Evolutionary conservation across 129 eudicot species (phyloP), one percentile per base, ranked within the genome.

Genomic region (Chrysanthemum lavandulifolium): DNA sequence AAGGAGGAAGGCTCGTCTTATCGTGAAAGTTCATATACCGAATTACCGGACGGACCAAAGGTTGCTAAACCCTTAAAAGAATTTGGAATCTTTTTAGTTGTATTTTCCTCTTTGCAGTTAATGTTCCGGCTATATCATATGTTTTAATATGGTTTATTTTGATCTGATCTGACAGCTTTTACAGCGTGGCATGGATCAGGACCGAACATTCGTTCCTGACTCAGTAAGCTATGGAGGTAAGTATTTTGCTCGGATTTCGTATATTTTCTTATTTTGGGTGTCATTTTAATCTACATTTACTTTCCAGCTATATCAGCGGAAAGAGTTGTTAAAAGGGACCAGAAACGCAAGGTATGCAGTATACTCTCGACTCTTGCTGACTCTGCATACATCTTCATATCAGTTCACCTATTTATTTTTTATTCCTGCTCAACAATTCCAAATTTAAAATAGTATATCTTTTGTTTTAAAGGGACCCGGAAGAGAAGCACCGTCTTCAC

Each of bases 1-100:
- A 93, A 93, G 89, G 92, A 87, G 85, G 98, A 93, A 78, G 96
- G 95, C 27, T 85, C 98, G 59, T 89, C 96, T 61, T 79, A 85
- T 61, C 98, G 90, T 49, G 98, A 92, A 40, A 83, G 88, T 83
- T 80, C 98, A 73, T 86, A 89, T 78, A 61, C 91, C 71, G 98
- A 93, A 71, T 84, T 92, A 53, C 96, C 95, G 51, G 91, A 86
- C 47, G 89, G 92, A 50, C 96, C 98, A 72, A 93, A 93, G 95
- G 98, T 87, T 33, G 59, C 82, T 68, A 54, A 76, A 48, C 14
- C 50, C 59, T 64, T 69, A 14, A 36, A 25, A 59, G 29, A 69
- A 57, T 40, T 68, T 52, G 73, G 57, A 65, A 12, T 54, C 2
- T 43, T 23, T 15, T 47, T 66, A 7, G 16, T 56, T 64, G 27